Base-by-base conservation (phyloP, 345 rosid species). In the Citrus medica region DNA sequence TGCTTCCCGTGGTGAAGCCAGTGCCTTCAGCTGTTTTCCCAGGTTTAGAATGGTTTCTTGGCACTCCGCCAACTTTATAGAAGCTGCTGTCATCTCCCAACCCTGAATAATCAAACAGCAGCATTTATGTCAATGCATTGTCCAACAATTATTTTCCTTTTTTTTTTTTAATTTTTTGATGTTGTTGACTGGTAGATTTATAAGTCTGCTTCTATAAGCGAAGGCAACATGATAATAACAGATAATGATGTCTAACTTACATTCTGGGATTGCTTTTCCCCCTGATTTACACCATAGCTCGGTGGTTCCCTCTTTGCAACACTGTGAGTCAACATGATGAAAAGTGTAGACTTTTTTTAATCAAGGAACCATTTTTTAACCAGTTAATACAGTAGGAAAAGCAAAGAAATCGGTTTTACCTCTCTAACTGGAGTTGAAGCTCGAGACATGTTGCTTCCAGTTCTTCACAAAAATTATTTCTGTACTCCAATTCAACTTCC, bases 361-460 rank as follows among this genome's bases (percentile, higher is more conserved):
- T 53, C 48, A 35, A 69, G 33, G 66, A 65, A 33, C 32, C 48
- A 35, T 73, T 66, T 30, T 17, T 37, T 38, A 3, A 53, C 56
- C 5, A 40, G 37, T 27, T 61, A 76, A 51, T 37, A 32, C 5
- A 62, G 24, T 73, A 69, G 12, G 71, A 58, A 72, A 75, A 77
- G 56, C n/a, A 6, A 76, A 66, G 67, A 73, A 59, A 61, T 53
- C 63, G 69, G 69, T 38, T 28, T 60, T 79, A 95, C 99, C 99
- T 92, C 84, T 92, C 98, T 60, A 92, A 75, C 81, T 94, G 93
- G 77, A 96, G 97, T 83, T 96, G 97, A 83, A 96, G 97, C 84
- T 96, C 97, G 1, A 92, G 91, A 68, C 98, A 94, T 7, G 92
- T 92, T 16, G 91, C 91, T 87, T 96, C 97, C 51, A 94, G 84